Percentiles rank a stretch among this genome's conserved stretches.
Evolutionary conservation across 306 rosid species (phyloP).

Genomic region (Albizia julibrissin): DNA sequence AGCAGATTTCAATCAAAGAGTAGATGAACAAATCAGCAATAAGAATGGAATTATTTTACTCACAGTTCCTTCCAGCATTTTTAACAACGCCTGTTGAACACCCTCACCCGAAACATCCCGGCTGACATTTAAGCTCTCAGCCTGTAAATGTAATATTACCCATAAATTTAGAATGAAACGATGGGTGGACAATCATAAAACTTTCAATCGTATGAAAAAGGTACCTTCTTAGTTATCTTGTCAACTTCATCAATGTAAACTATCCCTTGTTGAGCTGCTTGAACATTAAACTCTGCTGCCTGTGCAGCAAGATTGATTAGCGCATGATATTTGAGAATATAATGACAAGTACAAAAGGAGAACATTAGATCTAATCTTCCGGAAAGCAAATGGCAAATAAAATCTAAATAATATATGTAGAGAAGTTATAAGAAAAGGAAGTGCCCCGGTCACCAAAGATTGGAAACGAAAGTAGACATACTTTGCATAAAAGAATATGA

Average conservation of each 20-base stretch:
- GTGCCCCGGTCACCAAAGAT: not conserved
- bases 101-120: constrained; percentile 97
- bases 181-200: not conserved
- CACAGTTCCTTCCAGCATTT: constrained; percentile 95
- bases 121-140: constrained; percentile 87
- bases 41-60: constrained; percentile 40
- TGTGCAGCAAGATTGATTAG: constrained; percentile 35
- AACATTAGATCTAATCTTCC: not conserved
- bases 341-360: constrained; percentile 28
- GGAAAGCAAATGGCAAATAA: not conserved
- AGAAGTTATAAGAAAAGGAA: not conserved
- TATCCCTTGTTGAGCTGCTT: constrained; percentile 95
- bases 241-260: constrained; percentile 95
- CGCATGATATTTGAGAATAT: not conserved
- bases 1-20: constrained; percentile 17
- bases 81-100: constrained; percentile 87
- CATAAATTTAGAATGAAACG: constrained; percentile 15
- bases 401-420: not conserved
- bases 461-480: not conserved
- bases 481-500: not conserved
- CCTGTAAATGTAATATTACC: constrained; percentile 47
- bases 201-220: constrained; percentile 20
- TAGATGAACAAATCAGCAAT: constrained; percentile 31
- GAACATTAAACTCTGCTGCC: constrained; percentile 93
- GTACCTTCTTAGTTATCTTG: constrained; percentile 92